Conservation (phyloP, 306 rosid genomes). For the Quercus engelmannii region DNA sequence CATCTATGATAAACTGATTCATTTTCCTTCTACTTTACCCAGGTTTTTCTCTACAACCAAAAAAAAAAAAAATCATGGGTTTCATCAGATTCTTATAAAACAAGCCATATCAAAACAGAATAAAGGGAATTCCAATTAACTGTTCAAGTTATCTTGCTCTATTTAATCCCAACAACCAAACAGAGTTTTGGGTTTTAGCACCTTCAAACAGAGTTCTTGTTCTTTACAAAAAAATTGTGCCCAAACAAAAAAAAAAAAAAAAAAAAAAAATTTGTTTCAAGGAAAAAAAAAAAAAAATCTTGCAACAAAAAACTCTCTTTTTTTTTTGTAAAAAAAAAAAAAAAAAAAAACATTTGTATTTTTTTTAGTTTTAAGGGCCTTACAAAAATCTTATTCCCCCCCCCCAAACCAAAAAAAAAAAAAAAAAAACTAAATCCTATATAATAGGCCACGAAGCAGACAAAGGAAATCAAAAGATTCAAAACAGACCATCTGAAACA, state of each 20-base stretch:
- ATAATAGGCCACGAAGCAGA: neutral
- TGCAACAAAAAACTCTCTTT: neutral
- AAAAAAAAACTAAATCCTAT: neutral
- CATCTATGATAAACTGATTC: neutral
- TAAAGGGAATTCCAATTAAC: neutral
- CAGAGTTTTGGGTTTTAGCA: neutral
- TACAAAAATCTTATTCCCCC: neutral
- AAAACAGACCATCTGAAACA: neutral
- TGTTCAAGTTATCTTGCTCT: neutral
- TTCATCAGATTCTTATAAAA: neutral
- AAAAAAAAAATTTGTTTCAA: neutral
- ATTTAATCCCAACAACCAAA: conserved; percentile 1
- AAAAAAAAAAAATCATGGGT: neutral
- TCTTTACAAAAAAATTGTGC: neutral
- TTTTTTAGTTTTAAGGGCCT: neutral
- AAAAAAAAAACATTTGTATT: neutral
- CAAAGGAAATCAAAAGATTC: neutral
- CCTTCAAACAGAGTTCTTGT: neutral
- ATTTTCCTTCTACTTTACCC: neutral
- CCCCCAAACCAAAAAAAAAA: too few species aligned
- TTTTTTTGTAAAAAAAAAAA: neutral
- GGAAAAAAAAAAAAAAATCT: neutral
- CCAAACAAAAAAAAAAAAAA: neutral
- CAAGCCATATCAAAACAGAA: neutral
- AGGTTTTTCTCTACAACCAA: neutral